Evolutionary conservation across 2,329 filamentous ascomycete genomes (phyloP).

Genomic region (Nigrospora oryzae): DNA sequence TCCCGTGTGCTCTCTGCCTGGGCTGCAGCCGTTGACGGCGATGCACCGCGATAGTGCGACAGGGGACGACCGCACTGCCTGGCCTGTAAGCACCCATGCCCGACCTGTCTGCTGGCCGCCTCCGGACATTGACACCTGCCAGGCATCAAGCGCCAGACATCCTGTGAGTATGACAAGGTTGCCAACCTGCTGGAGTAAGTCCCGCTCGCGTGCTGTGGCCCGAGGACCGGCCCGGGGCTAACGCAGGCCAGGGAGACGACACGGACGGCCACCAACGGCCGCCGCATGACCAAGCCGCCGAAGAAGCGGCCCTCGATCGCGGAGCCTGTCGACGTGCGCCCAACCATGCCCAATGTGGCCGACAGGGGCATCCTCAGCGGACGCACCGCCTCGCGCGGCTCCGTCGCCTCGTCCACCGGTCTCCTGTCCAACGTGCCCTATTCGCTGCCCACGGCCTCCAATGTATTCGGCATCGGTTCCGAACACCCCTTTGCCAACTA

Average conservation of each 20-base stretch:
- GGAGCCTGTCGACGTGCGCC: constrained; percentile 21
- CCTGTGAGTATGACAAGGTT: constrained; percentile 67
- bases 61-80: constrained; percentile 61
- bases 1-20: too few species aligned
- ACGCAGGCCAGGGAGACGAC: constrained; percentile 42
- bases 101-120: not conserved
- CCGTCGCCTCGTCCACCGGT: constrained; percentile 47
- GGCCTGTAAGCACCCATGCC: constrained; percentile 40
- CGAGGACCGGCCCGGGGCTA: too few species aligned
- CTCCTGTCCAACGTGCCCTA: constrained; percentile 67
- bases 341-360: constrained; percentile 44
- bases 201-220: not conserved
- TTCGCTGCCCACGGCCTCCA: constrained; percentile 61
- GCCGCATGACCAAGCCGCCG: constrained; percentile 82
- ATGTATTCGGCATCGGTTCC: constrained; percentile 72
- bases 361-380: constrained; percentile 40
- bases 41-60: constrained; percentile 50
- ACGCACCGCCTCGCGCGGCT: constrained; percentile 38
- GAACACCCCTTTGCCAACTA: constrained; percentile 78
- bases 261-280: constrained; percentile 65
- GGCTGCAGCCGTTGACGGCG: too few species aligned
- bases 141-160: constrained; percentile 69
- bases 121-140: constrained; percentile 12
- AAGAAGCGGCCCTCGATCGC: constrained; percentile 38
- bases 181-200: constrained; percentile 69